Conservation (phyloP, 75 land plant species). For the Chamaecyparis obtusa region DNA sequence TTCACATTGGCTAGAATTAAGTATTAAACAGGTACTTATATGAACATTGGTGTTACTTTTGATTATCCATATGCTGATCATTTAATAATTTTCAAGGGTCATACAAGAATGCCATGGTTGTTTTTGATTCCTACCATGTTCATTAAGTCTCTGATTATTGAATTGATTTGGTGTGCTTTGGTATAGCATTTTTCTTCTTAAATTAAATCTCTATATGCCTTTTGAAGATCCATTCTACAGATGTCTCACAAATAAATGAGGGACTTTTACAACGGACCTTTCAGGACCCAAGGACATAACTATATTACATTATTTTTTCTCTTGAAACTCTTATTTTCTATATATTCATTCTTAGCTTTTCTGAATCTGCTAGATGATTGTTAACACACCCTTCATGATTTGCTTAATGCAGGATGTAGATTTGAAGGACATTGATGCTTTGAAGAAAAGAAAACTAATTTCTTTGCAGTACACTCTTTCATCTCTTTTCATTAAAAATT, state of each 20-base stretch:
- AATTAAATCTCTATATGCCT: neutral
- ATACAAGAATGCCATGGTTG: neutral
- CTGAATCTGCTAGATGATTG: neutral
- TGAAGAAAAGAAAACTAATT: slow-evolving; percentile 80
- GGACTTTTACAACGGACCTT: neutral
- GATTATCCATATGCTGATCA: neutral
- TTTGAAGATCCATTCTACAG: neutral
- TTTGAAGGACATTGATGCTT: slow-evolving; percentile 37
- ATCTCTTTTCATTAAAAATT: neutral
- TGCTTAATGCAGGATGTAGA: slow-evolving; percentile 37
- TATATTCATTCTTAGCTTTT: neutral
- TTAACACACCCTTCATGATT: neutral
- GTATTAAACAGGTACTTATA: neutral
- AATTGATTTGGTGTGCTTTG: neutral
- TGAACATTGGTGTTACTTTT: neutral
- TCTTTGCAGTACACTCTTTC: slow-evolving; percentile 37
- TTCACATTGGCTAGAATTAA: neutral
- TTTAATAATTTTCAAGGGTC: neutral
- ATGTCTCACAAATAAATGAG: neutral
- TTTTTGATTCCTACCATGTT: neutral
- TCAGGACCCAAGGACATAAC: neutral
- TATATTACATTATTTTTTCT: neutral
- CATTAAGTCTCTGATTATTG: neutral
- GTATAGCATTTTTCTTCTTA: neutral
- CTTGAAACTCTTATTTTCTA: neutral